Evolutionary conservation across 2,329 filamentous ascomycete species (phyloP), one percentile per base, ranked within the genome.

Genomic region (Magnaporthiopsis poae): DNA sequence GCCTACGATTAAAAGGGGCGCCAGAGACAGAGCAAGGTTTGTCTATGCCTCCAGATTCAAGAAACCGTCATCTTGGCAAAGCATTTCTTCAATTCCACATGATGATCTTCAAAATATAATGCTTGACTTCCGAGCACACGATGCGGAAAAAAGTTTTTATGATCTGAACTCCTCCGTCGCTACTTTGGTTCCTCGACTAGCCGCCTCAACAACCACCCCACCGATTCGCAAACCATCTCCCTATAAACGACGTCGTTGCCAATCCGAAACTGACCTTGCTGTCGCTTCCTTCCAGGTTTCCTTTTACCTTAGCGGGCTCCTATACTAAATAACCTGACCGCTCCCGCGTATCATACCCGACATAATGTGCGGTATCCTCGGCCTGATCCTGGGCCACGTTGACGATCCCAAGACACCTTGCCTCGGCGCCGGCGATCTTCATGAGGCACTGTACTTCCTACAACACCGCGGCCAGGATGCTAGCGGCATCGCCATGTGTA

Each of bases 401-500:
- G 80, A 74, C 65, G 71, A 70, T 63, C 61, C 69, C 68, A 73
- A 78, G 62, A 63, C 67, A 63, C 31, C 60, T 29, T 61, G 60
- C 31, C 78, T 79, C 65, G 88, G 87, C 39, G 85, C 86, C 21
- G 80, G 86, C 68, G 88, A 90, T 70, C 80, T 91, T 60, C 88
- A 91, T 74, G 88, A 91, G 76, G 82, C 84, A 60, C 80, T 90
- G n/a, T 90, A 89, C 77, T 86, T 86, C 71, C 84, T 91, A 12
- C 88, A 78, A 69, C 77, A 92, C 75, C 85, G 90, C 73, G 91
- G 91, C 65, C 92, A 96, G 77, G 92, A 96, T 88, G 92, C 92
- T 64, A 90, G 88, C 66, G 92, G 92, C 69, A 94, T 96, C 71
- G 87, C 92, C 81, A 72, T 92, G 82, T 82, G 88, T 84, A 71